Conservation (phyloP, 306 rosid genomes). For the Calophaca sinica region DNA sequence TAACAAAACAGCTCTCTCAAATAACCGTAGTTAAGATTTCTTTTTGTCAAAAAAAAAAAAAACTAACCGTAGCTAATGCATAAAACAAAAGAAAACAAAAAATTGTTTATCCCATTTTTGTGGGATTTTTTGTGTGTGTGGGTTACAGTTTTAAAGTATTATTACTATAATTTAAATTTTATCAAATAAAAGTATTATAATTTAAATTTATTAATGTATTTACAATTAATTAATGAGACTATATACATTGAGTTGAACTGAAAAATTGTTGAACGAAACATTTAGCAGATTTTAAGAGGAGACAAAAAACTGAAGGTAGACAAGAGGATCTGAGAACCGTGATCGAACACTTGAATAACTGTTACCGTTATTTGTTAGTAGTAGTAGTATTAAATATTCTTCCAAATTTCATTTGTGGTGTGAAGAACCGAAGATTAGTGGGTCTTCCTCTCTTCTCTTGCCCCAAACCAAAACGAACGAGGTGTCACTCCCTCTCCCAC, state of each 20-base stretch:
- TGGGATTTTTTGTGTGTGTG: too few relatives aligned
- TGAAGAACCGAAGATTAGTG: constrained; percentile 31
- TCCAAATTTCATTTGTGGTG: constrained; percentile 10
- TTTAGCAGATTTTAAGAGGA: constrained; percentile 22
- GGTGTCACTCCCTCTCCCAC: background rate
- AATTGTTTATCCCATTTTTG: background rate
- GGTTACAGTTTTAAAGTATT: too few relatives aligned
- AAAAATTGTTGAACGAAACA: constrained; percentile 38
- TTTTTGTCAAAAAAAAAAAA: too few relatives aligned
- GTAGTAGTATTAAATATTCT: background rate
- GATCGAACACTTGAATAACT: constrained; percentile 44
- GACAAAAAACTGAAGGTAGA: constrained; percentile 34
- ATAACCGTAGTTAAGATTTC: constrained; percentile 2
- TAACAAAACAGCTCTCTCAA: constrained; percentile 20
- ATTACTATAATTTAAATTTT: too few relatives aligned
- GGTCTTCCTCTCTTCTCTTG: constrained; percentile 50
- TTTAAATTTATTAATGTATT: too few relatives aligned
- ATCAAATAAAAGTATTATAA: too few relatives aligned
- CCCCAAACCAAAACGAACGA: constrained; percentile 27
- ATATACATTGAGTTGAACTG: constrained; percentile 40
- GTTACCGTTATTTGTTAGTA: constrained; percentile 34
- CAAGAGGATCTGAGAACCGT: constrained; percentile 31
- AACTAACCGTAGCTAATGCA: too few relatives aligned
- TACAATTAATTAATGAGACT: too few relatives aligned
- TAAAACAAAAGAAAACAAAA: too few relatives aligned